Evolutionary conservation across 768 basidiomycete species (phyloP), one percentile per base, ranked within the genome.

Genomic region (Kwoniella mangroviensis): DNA sequence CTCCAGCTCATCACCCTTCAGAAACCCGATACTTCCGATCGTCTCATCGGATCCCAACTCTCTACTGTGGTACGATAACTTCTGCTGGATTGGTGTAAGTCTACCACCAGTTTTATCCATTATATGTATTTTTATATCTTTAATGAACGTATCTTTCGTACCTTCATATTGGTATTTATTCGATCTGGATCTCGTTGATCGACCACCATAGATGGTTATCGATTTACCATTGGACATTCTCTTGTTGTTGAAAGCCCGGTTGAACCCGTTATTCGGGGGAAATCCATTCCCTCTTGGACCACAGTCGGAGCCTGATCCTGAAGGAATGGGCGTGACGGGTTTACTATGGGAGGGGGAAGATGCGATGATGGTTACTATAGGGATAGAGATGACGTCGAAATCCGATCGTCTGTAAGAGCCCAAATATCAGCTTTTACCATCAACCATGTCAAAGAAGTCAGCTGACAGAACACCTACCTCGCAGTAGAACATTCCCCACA

Each of bases 31-130:
- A 21, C 57, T 45, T 9, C 57, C 69, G 22, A 80, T 64, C 42
- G 76, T 77, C 55, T 73, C 65, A 19, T 61, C 69, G 2, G 67
- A 63, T 13, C 63, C 68, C 17, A 77, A 40, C 41, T 74, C 70
- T 26, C 34, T 26, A 15, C 55, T 69, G 3, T 65, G 51, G 53
- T 76, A 73, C 7, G 21, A 54, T 4, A 77, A 40, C 41, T 52
- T 59, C 49, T 80, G 79, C 15, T 54, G 69, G 45, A 80, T 80
- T 1, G 76, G 79, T 4, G 71, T 71, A 15, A 80, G 66, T 17
- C 61, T 64, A 15, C 58, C 58, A 2, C 34, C 42, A 13, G 54
- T 69, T 24, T 53, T 11, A 34, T 56, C 2, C 49, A 63, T 62
- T 34, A 76, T 51, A 67, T 68, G 45, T 0, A 75, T 56, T 62